Percentiles rank a stretch among this genome's conserved stretches.
phyloP scores from a whole-genome alignment of 2,329 filamentous ascomycete genomes.

The Aspergillus texensis region DNA sequence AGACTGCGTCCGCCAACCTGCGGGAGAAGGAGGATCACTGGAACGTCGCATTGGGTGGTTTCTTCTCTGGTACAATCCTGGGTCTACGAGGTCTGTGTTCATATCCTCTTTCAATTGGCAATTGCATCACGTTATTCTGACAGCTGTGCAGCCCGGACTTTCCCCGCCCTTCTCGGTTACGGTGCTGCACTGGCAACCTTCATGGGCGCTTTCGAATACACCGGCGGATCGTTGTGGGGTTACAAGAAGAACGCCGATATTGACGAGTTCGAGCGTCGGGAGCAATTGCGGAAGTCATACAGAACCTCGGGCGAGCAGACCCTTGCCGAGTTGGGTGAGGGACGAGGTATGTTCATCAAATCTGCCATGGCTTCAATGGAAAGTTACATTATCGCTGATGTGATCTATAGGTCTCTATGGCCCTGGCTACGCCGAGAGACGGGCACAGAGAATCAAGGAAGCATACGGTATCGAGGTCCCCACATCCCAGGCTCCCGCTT shows the following conservation, averaged over 20 bases:
- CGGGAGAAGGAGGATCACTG: conserved; percentile 79
- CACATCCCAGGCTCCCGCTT: conserved; percentile 54
- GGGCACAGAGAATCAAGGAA: conserved; percentile 78
- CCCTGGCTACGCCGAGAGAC: conserved; percentile 81
- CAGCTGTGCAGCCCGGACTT: conserved; percentile 56
- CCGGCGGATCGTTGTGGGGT: conserved; percentile 64
- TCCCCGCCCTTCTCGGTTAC: conserved; percentile 72
- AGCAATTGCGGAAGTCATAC: conserved; percentile 72
- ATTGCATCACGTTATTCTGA: conserved; percentile 18
- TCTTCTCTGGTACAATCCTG: conserved; percentile 71
- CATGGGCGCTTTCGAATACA: conserved; percentile 68
- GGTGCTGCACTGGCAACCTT: conserved; percentile 61
- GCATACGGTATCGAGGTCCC: conserved; percentile 86
- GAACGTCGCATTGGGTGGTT: conserved; percentile 75
- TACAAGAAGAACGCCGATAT: conserved; percentile 58
- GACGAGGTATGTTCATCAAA: conserved; percentile 67
- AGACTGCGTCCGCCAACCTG: conserved; percentile 77
- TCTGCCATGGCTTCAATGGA: neutral
- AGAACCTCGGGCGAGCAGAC: conserved; percentile 78
- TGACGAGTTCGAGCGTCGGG: conserved; percentile 76
- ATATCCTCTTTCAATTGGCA: neutral
- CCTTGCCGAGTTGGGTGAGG: conserved; percentile 79
- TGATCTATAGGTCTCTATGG: conserved; percentile 69
- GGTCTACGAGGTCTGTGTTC: conserved; percentile 69
- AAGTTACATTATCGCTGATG: conserved; percentile 17